Evolutionary conservation across 768 basidiomycete genomes (phyloP).

Genomic region (Exidia glandulosa): DNA sequence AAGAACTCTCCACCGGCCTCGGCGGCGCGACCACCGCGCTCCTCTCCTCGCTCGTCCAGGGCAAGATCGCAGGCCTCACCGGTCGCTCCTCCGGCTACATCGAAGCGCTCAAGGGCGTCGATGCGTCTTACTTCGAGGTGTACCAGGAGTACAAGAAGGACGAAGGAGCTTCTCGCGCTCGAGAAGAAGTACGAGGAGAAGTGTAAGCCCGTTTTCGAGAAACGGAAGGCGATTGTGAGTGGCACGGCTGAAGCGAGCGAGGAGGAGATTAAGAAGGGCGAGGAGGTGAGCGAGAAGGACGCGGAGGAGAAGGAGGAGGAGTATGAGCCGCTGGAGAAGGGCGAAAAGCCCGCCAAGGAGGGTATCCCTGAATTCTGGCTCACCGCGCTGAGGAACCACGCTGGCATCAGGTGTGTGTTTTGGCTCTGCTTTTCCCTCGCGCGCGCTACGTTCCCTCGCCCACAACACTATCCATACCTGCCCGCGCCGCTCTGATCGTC

Average conservation of each 20-base stretch:
- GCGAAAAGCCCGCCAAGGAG: constrained; percentile 18
- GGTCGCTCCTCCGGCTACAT: constrained; percentile 93
- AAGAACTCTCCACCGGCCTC: constrained; percentile 12
- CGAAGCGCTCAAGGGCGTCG: constrained; percentile 91
- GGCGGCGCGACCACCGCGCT: too few species aligned
- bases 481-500: too few species aligned
- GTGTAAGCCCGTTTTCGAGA: constrained; percentile 68
- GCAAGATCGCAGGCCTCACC: constrained; percentile 71
- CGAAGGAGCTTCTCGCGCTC: constrained; percentile 83
- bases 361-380: constrained; percentile 97
- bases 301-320: constrained; percentile 46
- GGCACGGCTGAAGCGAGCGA: constrained; percentile 61
- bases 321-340: constrained; percentile 14
- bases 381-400: constrained; percentile 87
- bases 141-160: constrained; percentile 95
- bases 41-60: constrained; percentile 73
- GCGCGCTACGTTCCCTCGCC: too few species aligned
- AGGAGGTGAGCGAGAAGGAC: constrained; percentile 61
- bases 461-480: too few species aligned
- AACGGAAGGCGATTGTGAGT: constrained; percentile 72
- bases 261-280: constrained; percentile 78
- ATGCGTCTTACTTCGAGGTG: constrained; percentile 81
- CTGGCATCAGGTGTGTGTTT: too few species aligned
- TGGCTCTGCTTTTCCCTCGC: too few species aligned
- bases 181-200: constrained; percentile 62